phyloP scores from a whole-genome alignment of 441 rosid genomes.

The Eugenia klotzschiana region DNA sequence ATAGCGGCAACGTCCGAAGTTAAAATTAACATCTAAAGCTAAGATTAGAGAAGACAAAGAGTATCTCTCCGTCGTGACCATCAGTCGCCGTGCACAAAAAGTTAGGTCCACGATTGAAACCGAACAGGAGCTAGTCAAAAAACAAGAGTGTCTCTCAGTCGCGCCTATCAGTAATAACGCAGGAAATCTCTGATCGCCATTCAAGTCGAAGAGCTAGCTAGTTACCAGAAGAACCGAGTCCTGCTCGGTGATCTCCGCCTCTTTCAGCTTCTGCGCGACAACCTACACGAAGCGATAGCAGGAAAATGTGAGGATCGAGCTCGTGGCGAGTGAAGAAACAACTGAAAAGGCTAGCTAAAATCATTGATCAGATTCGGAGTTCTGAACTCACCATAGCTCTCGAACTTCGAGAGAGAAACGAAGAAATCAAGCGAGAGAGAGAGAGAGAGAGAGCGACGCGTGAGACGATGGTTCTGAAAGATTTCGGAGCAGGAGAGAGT shows the following conservation, averaged over 20 bases:
- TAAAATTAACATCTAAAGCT: background rate
- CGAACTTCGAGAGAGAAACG: background rate
- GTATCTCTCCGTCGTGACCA: background rate
- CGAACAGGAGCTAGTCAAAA: background rate
- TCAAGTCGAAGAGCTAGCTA: background rate
- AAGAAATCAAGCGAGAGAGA: background rate
- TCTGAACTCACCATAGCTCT: background rate
- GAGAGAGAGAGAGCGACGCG: background rate
- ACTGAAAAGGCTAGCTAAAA: background rate
- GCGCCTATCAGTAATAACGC: background rate
- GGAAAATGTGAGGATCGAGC: background rate
- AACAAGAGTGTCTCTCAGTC: background rate
- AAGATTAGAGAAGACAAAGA: background rate
- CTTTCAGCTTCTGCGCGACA: conserved; percentile 65
- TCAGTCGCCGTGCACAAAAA: background rate
- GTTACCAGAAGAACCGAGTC: conserved; percentile 89
- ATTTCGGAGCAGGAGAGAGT: background rate
- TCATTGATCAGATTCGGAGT: background rate
- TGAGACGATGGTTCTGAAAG: background rate
- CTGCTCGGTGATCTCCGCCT: conserved; percentile 91
- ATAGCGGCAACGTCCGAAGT: background rate
- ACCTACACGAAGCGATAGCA: conserved; percentile 29
- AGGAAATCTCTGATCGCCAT: background rate
- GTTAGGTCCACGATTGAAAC: background rate
- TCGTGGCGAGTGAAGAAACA: background rate